Conservation (phyloP, 2,329 filamentous ascomycete genomes). For the Metarhizium rileyi region DNA sequence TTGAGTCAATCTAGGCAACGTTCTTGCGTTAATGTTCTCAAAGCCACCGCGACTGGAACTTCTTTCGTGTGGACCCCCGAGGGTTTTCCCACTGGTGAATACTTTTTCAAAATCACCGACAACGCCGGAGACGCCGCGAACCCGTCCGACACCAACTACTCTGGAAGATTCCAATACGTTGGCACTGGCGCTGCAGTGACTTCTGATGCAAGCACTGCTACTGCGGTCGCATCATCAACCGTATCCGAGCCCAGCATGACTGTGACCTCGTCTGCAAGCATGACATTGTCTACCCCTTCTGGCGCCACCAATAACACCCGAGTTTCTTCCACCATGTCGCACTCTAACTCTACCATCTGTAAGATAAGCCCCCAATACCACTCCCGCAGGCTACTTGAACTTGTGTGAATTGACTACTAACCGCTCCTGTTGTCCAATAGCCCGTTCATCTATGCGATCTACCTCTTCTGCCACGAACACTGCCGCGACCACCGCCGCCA, state of each 20-base stretch:
- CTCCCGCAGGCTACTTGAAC: too few species aligned
- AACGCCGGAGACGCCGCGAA: too few species aligned
- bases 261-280: neutral
- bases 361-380: neutral
- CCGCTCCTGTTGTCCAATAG: neutral
- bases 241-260: neutral
- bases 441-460: constrained; percentile 17
- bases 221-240: neutral
- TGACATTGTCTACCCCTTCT: neutral
- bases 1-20: too few species aligned
- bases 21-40: neutral
- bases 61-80: constrained; percentile 20
- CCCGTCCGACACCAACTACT: constrained; percentile 21
- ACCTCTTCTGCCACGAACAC: constrained; percentile 17
- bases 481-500: constrained; percentile 8
- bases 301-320: neutral
- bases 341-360: neutral
- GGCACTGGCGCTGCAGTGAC: constrained; percentile 11
- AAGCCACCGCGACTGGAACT: constrained; percentile 12
- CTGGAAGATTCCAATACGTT: constrained; percentile 19
- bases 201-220: neutral
- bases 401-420: neutral
- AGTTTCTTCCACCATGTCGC: neutral
- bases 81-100: constrained; percentile 19
- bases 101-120: constrained; percentile 25